phyloP scores from a whole-genome alignment of 768 basidiomycete genomes.

The Tylopilus rubrobrunneus region DNA sequence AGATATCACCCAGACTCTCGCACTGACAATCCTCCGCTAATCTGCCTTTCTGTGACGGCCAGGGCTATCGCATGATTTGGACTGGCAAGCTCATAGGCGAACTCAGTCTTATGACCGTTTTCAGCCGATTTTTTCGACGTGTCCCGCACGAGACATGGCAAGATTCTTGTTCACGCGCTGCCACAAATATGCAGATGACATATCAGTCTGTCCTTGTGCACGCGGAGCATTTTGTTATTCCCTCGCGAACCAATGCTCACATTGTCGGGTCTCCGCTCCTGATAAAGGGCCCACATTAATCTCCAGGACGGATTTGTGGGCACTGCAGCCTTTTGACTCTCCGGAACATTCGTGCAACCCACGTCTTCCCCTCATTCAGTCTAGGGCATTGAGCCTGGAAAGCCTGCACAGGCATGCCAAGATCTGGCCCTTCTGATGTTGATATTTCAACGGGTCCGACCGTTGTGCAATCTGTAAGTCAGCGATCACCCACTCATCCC shows the following conservation, averaged over 20 bases:
- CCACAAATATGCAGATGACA: conserved; percentile 1
- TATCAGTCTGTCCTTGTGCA: background rate
- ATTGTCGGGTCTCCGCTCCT: background rate
- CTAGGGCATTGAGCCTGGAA: background rate
- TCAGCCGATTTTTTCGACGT: background rate
- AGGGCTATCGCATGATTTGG: background rate
- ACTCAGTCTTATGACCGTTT: background rate
- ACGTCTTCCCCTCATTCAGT: background rate
- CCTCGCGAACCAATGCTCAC: conserved; percentile 3
- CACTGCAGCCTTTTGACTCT: background rate
- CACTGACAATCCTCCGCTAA: background rate
- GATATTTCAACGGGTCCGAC: background rate
- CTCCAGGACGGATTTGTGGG: background rate
- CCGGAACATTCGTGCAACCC: background rate
- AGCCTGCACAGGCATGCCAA: background rate
- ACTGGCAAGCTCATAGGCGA: background rate
- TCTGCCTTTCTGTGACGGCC: too few relatives aligned
- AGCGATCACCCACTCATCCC: background rate
- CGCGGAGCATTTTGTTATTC: conserved; percentile 9
- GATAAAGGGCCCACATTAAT: conserved; percentile 4
- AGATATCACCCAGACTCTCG: background rate
- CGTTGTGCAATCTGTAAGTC: conserved; percentile 1
- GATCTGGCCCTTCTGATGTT: background rate
- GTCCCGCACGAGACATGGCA: background rate
- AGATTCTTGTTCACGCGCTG: conserved; percentile 7